Percentiles rank a stretch among this genome's conserved stretches.
These are phyloP conservation scores for Leishmania tarentolae DNA, from an alignment of 208 protist species.

Conservation along the genomic window DNA sequence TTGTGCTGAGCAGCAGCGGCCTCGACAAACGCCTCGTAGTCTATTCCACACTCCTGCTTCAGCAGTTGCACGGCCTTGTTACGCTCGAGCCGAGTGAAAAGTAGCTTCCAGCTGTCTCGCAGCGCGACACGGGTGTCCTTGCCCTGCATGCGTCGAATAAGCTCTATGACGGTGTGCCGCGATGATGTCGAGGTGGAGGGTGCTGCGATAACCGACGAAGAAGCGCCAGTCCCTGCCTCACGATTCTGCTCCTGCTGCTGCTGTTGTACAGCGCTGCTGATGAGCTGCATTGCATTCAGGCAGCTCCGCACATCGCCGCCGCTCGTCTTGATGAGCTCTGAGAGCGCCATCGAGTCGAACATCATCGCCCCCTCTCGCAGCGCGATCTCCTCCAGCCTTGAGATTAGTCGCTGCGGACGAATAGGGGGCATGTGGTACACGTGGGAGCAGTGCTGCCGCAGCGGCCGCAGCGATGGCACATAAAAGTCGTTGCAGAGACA, in stretches of 20 bases:
- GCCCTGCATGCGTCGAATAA: conserved; percentile 62
- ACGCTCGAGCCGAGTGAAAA: conserved; percentile 60
- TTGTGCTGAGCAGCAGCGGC: conserved; percentile 32
- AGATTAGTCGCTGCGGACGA: conserved; percentile 64
- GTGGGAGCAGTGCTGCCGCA: conserved; percentile 58
- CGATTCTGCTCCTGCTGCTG: conserved; percentile 13
- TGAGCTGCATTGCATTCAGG: conserved; percentile 86
- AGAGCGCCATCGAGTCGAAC: conserved; percentile 45
- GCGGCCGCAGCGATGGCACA: conserved; percentile 63
- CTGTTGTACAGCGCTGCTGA: conserved; percentile 32
- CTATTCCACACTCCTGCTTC: conserved; percentile 59
- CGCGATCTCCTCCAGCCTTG: conserved; percentile 64
- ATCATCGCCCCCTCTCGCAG: conserved; percentile 34
- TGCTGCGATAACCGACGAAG: neutral
- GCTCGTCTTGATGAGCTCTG: conserved; percentile 62
- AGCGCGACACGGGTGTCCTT: conserved; percentile 55
- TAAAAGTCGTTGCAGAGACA: conserved; percentile 90
- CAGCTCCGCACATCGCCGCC: conserved; percentile 87
- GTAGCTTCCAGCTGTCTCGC: conserved; percentile 46
- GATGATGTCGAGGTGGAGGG: neutral
- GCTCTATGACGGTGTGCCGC: conserved; percentile 31
- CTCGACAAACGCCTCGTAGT: conserved; percentile 62
- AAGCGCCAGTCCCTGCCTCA: neutral
- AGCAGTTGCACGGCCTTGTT: conserved; percentile 63
- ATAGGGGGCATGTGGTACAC: conserved; percentile 72